Base-by-base conservation (phyloP, 2,329 filamentous ascomycete species). In the Fusarium penzigii region DNA sequence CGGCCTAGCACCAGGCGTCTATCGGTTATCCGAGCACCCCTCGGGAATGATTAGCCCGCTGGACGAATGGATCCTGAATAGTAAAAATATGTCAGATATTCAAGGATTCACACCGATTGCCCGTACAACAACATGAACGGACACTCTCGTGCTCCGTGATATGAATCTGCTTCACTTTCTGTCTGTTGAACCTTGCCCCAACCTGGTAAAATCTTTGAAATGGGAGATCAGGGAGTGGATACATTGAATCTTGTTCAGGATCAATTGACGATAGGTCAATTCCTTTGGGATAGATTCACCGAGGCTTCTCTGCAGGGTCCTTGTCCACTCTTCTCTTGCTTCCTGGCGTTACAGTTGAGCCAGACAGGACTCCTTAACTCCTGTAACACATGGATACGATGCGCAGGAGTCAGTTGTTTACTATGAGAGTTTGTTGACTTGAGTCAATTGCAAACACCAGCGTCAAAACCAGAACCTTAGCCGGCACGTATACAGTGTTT, bases 211-310 rank as follows among this genome's bases (percentile, higher is more conserved):
- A 51, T 52, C 49, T 61, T 53, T 51, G 49, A 51, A 58, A 54
- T 53, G 17, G 41, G 36, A 53, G 32, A 51, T 29, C 49, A 38
- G 42, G 51, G 54, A 61, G 52, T 62, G 57, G 60, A 53, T 45
- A 52, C 51, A 9, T 55, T 20, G 20, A 44, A 48, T 39, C 56
- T 50, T 51, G 48, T 41, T 20, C 25, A 43, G 47, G 54, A 40
- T 48, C 32, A 38, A 47, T 51, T 41, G 51, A 51, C 55, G 43
- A 65, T 64, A 65, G 61, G 62, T 42, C 59, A 63, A 64, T 60
- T 59, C 48, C 51, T 52, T 46, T 39, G 52, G 44, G 40, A 39
- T 48, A 46, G 58, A 64, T 65, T 62, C 48, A 52, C 48, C 52
- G 20, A 48, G 20, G 20, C 57, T 51, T 45, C 20, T 56, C 48